These are phyloP conservation scores for Mycena crocata DNA, from an alignment of 768 basidiomycete species.

Conservation along the genomic window DNA sequence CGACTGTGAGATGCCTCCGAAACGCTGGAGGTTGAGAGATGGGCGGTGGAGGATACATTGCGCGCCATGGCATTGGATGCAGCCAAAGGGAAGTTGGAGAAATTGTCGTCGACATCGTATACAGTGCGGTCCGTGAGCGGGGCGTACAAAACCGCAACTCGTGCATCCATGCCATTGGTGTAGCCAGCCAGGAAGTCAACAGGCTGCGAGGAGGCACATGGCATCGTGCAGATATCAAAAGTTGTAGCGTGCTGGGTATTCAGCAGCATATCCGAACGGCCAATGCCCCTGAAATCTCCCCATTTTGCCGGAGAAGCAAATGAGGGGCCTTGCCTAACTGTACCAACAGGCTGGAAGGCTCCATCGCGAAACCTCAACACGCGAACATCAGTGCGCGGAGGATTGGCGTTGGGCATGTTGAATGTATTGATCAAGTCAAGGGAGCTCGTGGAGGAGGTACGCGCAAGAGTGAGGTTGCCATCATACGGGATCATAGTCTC, in stretches of 20 bases:
- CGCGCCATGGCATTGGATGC: constrained; percentile 25
- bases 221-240: background rate
- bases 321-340: no score
- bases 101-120: background rate
- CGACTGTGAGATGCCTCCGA: constrained; percentile 20
- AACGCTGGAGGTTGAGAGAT: constrained; percentile 13
- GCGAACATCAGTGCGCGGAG: no score
- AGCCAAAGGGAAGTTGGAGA: background rate
- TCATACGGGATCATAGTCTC: constrained; percentile 19
- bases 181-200: constrained; percentile 16
- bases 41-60: constrained; percentile 17
- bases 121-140: no score
- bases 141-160: background rate
- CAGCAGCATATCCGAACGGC: no score
- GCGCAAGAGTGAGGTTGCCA: constrained; percentile 18
- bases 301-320: no score
- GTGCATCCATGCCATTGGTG: constrained; percentile 21
- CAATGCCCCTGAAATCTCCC: no score
- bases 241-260: no score
- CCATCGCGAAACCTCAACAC: no score
- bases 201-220: constrained; percentile 9
- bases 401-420: background rate
- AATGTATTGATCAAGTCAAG: constrained; percentile 22
- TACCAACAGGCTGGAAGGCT: no score
- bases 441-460: constrained; percentile 12